Conservation (phyloP, 106 monocot genomes). For the Allium fistulosum region DNA sequence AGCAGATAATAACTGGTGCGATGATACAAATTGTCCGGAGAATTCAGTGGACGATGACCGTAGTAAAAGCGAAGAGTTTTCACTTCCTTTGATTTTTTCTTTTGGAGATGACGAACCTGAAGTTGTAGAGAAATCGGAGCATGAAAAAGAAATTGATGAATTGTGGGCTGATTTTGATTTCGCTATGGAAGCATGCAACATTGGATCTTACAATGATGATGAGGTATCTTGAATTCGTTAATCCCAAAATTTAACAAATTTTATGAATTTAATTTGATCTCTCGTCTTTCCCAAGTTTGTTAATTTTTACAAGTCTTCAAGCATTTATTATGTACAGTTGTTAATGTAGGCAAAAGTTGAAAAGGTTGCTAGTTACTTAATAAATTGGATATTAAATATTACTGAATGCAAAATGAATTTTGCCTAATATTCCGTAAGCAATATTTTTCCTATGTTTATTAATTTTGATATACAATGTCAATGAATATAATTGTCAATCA, state of each 20-base stretch:
- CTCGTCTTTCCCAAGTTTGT: not conserved
- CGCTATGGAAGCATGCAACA: conserved; percentile 19
- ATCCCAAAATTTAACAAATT: too few species aligned
- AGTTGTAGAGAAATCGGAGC: conserved; percentile 12
- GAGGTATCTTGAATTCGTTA: conserved; percentile 24
- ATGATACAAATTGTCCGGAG: conserved; percentile 1
- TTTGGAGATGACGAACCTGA: conserved; percentile 16
- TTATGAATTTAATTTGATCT: too few species aligned
- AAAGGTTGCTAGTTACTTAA: too few species aligned
- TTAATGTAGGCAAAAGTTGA: too few species aligned
- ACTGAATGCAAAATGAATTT: too few species aligned
- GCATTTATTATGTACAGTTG: too few species aligned
- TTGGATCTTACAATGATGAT: conserved; percentile 26
- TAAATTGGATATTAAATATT: too few species aligned
- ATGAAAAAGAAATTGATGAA: conserved; percentile 26
- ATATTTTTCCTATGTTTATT: too few species aligned
- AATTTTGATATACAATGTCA: too few species aligned
- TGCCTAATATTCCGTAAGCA: too few species aligned
- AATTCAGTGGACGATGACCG: not conserved
- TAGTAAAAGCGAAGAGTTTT: not conserved
- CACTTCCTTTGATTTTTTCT: conserved; percentile 18
- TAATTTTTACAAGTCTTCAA: not conserved
- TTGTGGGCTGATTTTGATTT: conserved; percentile 52
- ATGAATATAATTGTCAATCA: too few species aligned
- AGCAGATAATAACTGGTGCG: conserved; percentile 18